phyloP scores from a whole-genome alignment of 177 flowering plant species.

The Vitis hybrid region DNA sequence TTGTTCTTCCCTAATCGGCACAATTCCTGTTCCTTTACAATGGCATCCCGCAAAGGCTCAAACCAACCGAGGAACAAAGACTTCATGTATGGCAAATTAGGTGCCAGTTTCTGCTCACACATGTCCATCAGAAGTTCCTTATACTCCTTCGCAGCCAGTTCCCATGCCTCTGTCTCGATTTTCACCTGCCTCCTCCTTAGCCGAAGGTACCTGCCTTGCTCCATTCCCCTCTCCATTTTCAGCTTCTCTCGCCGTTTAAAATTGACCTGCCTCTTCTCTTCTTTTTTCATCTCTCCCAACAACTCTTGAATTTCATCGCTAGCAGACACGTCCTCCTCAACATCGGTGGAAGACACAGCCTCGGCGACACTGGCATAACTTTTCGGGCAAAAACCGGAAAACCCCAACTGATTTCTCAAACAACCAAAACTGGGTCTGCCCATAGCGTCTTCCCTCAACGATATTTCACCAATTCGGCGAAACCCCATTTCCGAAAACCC shows the following conservation, averaged over 20 bases:
- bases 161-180: constrained; percentile 93
- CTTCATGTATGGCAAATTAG: constrained; percentile 94
- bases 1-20: constrained; percentile 50
- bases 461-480: constrained; percentile 14
- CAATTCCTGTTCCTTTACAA: constrained; percentile 64
- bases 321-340: constrained; percentile 51
- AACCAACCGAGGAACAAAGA: constrained; percentile 96
- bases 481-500: constrained; percentile 15
- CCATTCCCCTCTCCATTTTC: constrained; percentile 33
- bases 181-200: constrained; percentile 74
- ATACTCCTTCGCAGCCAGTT: constrained; percentile 79
- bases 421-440: constrained; percentile 20
- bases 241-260: constrained; percentile 6
- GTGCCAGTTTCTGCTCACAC: constrained; percentile 91
- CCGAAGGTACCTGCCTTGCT: constrained; percentile 32
- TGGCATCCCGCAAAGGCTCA: constrained; percentile 74
- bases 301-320: constrained; percentile 56
- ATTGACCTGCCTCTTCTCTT: constrained; percentile 20
- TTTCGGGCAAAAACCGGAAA: constrained; percentile 26
- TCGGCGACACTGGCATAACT: constrained; percentile 73
- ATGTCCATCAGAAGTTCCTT: constrained; percentile 78
- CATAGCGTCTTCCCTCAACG: constrained; percentile 18
- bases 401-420: constrained; percentile 16
- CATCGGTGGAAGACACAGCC: constrained; percentile 55
- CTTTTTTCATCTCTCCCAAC: constrained; percentile 41